Base-by-base conservation (phyloP, 208 protist species). In the Trypanosoma brucei region DNA sequence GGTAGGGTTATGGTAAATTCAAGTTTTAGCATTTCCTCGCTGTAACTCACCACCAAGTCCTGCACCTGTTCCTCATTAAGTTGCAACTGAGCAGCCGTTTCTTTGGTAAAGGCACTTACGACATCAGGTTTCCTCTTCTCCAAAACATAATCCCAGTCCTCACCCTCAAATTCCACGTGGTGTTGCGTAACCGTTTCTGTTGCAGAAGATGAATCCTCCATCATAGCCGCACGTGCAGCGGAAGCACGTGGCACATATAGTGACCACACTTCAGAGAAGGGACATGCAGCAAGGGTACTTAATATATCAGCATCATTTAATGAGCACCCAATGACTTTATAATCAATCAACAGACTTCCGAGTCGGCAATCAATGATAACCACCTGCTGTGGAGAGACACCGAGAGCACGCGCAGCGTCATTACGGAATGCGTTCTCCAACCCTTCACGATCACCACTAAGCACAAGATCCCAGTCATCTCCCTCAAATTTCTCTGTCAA, bases 111-210 rank as follows among this genome's bases (percentile, higher is more conserved):
- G 6, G 50, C 50, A 31, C 50, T 6, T 8, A 54, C 22, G 9
- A 54, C 22, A n/a, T 54, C 50, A 6, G 50, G 6, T 5, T 8
- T 54, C 50, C 6, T 31, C 5, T n/a, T 7, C 22, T 34, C 50
- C 50, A 54, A n/a, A 6, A 54, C 50, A 54, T 54, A 54, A 34
- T 54, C 50, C 78, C 79, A 85, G 38, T 71, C 68, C 22, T 62
- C 62, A 9, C 72, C 82, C 55, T 82, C 76, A 44, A 84, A 83
- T 55, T 70, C 74, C 34, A 83, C 72, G 51, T 72, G 75, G 59
- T 83, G 70, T 7, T 36, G 48, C 22, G 64, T 67, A 38, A 59
- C 14, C 13, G 55, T 35, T 2, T 71, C 50, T 31, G 62, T 62
- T 37, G 39, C 38, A 11, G 7, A 14, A 30, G 44, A 6, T 6